Conservation (phyloP, 768 basidiomycete species). For the Dacryopinax primogenitus region DNA sequence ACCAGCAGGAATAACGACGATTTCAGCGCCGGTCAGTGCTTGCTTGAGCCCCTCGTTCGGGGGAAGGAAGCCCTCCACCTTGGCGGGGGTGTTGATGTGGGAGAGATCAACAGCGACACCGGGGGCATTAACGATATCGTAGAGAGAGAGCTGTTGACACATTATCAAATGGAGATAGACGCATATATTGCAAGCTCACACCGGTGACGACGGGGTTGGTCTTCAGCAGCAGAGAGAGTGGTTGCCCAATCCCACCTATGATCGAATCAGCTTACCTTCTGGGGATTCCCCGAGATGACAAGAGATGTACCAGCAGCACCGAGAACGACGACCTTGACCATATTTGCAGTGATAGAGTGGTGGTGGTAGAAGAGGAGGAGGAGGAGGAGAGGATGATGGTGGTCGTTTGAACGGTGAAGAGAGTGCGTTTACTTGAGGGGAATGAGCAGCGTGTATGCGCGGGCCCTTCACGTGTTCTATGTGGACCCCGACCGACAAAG, state of each 20-base stretch:
- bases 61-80: conserved; percentile 63
- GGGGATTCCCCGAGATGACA: not conserved
- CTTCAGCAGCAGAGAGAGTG: conserved; percentile 85
- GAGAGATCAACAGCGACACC: conserved; percentile 92
- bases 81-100: conserved; percentile 81
- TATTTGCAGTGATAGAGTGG: conserved; percentile 21
- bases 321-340: conserved; percentile 84
- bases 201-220: conserved; percentile 65
- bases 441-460: too few species aligned
- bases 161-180: conserved; percentile 9
- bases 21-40: conserved; percentile 67
- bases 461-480: too few species aligned
- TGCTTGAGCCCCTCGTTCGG: conserved; percentile 72
- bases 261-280: not conserved
- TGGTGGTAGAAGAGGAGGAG: conserved; percentile 5
- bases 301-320: conserved; percentile 69
- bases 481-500: too few species aligned
- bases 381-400: conserved; percentile 8
- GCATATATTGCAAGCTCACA: conserved; percentile 29
- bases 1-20: conserved; percentile 93
- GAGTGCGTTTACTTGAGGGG: not conserved
- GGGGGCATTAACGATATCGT: conserved; percentile 95
- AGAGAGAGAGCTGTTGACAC: conserved; percentile 85
- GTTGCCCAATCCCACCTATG: conserved; percentile 91
- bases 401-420: not conserved